Conservation (phyloP, 1,284 basidiomycete species). For the Xerocomus nothofagi region DNA sequence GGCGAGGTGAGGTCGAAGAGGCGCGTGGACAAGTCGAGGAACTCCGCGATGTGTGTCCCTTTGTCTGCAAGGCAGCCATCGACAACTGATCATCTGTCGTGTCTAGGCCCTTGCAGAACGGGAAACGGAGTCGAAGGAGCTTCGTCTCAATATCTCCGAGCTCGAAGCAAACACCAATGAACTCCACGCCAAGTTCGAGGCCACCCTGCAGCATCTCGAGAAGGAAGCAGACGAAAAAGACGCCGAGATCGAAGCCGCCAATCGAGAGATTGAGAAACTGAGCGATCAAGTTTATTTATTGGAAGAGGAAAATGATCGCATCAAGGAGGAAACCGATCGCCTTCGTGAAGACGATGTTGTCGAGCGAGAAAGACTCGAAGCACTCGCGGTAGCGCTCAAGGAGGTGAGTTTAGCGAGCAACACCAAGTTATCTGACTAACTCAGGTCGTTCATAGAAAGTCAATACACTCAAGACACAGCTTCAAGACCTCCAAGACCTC, state of each 20-base stretch:
- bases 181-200: constrained; percentile 71
- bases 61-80: not conserved
- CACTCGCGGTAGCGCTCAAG: constrained; percentile 71
- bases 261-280: constrained; percentile 73
- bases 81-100: constrained; percentile 7
- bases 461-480: constrained; percentile 54
- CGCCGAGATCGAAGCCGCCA: constrained; percentile 62
- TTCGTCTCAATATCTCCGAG: constrained; percentile 70
- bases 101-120: constrained; percentile 68
- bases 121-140: constrained; percentile 70
- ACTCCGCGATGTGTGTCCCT: constrained; percentile 62
- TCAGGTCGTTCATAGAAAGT: constrained; percentile 56
- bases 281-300: constrained; percentile 62
- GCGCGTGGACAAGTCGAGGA: constrained; percentile 69
- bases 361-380: constrained; percentile 72
- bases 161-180: constrained; percentile 70
- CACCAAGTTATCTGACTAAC: constrained; percentile 1
- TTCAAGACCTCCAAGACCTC: constrained; percentile 59
- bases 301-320: constrained; percentile 55
- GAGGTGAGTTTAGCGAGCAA: constrained; percentile 50
- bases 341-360: constrained; percentile 66
- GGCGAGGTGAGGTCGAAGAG: constrained; percentile 77
- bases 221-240: constrained; percentile 71
- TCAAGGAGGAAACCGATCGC: constrained; percentile 50
- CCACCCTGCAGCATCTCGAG: constrained; percentile 70